Percentiles rank a stretch among this genome's conserved stretches.
Evolutionary conservation across 805 yeast species (phyloP).

Genomic region (Sungouiella thailandica): DNA sequence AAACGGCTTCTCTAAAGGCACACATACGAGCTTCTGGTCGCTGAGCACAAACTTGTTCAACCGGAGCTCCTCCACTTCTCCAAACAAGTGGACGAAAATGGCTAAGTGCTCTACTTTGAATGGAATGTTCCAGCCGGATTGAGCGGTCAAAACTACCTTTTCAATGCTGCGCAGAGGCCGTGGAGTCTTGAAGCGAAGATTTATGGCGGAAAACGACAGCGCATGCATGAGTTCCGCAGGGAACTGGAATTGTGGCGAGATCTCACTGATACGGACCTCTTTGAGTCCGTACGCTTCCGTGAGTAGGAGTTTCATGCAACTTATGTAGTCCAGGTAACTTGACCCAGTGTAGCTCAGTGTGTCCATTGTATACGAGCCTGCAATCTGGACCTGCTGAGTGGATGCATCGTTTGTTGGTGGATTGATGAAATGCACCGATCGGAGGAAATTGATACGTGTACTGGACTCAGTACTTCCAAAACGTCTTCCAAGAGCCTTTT

Average conservation of each 20-base stretch:
- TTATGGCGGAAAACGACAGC: constrained; percentile 3
- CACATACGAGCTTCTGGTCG: constrained; percentile 22
- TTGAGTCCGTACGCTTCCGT: constrained; percentile 44
- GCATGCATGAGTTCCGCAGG: constrained; percentile 14
- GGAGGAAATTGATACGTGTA: constrained; percentile 27
- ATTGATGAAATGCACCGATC: constrained; percentile 23
- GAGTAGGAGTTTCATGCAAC: constrained; percentile 27
- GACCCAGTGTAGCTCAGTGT: constrained; percentile 11
- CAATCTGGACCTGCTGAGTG: constrained; percentile 24
- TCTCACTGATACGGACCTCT: constrained; percentile 36
- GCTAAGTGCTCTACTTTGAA: constrained; percentile 41
- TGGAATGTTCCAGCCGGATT: constrained; percentile 50
- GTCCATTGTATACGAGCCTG: constrained; percentile 34
- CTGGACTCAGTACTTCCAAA: constrained; percentile 23
- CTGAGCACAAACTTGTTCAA: constrained; percentile 47
- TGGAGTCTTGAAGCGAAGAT: constrained; percentile 13
- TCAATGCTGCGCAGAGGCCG: constrained; percentile 21
- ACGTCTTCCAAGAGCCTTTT: constrained; percentile 16
- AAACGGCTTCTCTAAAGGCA: constrained; percentile 1
- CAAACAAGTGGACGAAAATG: constrained; percentile 39
- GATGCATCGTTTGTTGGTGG: constrained; percentile 27
- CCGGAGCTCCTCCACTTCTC: constrained; percentile 34
- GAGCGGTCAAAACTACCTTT: constrained; percentile 36
- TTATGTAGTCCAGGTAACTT: constrained; percentile 22
- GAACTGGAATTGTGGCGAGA: constrained; percentile 48